Conservation (phyloP, 176 grass and related monocot species). For the Juncus effusus region DNA sequence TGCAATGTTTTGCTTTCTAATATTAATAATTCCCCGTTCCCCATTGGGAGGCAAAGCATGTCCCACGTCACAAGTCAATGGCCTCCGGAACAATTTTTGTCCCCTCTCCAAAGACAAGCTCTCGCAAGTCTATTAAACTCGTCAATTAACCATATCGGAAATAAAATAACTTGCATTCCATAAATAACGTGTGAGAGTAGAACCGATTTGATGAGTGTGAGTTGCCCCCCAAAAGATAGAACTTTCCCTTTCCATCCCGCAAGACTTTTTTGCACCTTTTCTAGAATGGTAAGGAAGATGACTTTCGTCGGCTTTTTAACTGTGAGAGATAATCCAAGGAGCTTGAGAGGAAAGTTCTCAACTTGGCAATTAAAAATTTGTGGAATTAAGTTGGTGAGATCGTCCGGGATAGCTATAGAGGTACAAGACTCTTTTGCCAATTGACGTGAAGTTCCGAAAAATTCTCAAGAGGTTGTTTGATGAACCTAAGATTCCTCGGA, state of each 20-base stretch:
- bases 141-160: not conserved
- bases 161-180: not conserved
- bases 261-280: not conserved
- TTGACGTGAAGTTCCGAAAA: too few species aligned
- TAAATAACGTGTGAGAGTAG: not conserved
- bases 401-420: too few species aligned
- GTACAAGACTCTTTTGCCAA: too few species aligned
- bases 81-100: not conserved
- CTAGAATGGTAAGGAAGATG: not conserved
- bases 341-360: not conserved
- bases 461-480: not conserved
- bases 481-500: not conserved
- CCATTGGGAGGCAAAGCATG: too few species aligned
- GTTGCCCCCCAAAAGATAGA: too few species aligned
- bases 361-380: not conserved
- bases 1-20: not conserved
- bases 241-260: too few species aligned
- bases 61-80: not conserved
- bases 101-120: not conserved
- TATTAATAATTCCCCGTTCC: not conserved
- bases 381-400: not conserved
- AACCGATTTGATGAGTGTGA: not conserved
- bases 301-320: not conserved
- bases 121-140: not conserved
- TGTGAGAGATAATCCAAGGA: not conserved